Evolutionary conservation across 495 filamentous ascomycete species (phyloP).

Genomic region (Hyaloscypha bicolor): DNA sequence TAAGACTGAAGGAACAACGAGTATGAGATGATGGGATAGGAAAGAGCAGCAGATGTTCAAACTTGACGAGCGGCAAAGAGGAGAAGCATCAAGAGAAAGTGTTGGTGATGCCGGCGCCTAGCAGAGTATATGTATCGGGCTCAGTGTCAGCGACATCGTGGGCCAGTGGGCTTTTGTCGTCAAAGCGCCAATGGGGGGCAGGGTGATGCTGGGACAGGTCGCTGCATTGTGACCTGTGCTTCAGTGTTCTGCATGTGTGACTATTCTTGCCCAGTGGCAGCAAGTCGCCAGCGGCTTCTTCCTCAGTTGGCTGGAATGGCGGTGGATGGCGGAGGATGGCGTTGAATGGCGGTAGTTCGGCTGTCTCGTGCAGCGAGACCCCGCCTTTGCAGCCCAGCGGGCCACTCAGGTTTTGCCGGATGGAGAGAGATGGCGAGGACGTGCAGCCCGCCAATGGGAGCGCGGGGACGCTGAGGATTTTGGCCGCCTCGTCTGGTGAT

Average conservation of each 20-base stretch:
- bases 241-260: constrained; percentile 31
- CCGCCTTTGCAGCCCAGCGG: constrained; percentile 11
- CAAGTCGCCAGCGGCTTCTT: constrained; percentile 8
- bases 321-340: neutral
- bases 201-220: constrained; percentile 26
- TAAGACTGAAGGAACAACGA: constrained; percentile 22
- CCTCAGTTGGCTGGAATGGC: constrained; percentile 20
- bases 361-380: constrained; percentile 18
- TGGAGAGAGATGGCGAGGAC: neutral
- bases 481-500: neutral
- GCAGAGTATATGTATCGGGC: constrained; percentile 31
- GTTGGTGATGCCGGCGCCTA: constrained; percentile 29
- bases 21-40: constrained; percentile 16
- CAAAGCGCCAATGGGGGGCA: constrained; percentile 28
- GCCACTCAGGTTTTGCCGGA: constrained; percentile 15
- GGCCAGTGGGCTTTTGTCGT: constrained; percentile 19
- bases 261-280: constrained; percentile 13
- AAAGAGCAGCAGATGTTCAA: constrained; percentile 27
- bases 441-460: constrained; percentile 8
- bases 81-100: constrained; percentile 33
- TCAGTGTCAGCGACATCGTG: constrained; percentile 15
- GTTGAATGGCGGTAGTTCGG: constrained; percentile 8
- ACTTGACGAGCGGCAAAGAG: constrained; percentile 22
- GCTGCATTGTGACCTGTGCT: constrained; percentile 29
- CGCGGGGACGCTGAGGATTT: neutral